phyloP scores from a whole-genome alignment of 257 asterid species.

The Mentha longifolia region DNA sequence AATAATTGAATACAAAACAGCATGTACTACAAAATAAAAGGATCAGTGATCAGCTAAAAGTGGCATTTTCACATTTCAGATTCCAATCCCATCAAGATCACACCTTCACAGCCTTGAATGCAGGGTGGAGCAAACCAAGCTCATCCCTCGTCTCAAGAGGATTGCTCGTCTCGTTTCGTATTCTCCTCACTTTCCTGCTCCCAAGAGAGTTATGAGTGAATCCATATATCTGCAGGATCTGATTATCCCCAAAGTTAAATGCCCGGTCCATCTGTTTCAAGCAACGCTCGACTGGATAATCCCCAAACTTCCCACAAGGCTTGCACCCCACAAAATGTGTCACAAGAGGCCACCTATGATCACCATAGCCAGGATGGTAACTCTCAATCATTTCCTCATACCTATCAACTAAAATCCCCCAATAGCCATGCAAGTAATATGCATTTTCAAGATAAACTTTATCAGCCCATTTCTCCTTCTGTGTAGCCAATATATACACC shows the following conservation, averaged over 20 bases:
- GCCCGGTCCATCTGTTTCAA: slow-evolving; percentile 68
- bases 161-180: slow-evolving; percentile 48
- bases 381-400: slow-evolving; percentile 63
- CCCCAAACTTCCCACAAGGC: slow-evolving; percentile 66
- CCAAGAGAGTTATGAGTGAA: slow-evolving; percentile 51
- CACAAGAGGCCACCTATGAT: slow-evolving; percentile 63
- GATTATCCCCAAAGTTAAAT: slow-evolving; percentile 60
- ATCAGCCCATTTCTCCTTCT: slow-evolving; percentile 62
- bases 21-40: slow-evolving; percentile 17
- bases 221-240: slow-evolving; percentile 62
- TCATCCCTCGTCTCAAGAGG: slow-evolving; percentile 53
- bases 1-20: slow-evolving; percentile 1
- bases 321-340: slow-evolving; percentile 72
- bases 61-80: not conserved
- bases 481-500: slow-evolving; percentile 55
- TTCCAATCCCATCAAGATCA: slow-evolving; percentile 25
- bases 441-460: slow-evolving; percentile 53
- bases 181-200: slow-evolving; percentile 54
- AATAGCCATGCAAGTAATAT: slow-evolving; percentile 58
- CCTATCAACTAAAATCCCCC: slow-evolving; percentile 65
- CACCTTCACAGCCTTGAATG: slow-evolving; percentile 49
- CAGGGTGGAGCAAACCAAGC: slow-evolving; percentile 61
- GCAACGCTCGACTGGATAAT: slow-evolving; percentile 62
- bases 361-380: slow-evolving; percentile 61
- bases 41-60: not conserved